Evolutionary conservation across 305 asterid genomes (phyloP).

Genomic region (Caryopteris hybrid): DNA sequence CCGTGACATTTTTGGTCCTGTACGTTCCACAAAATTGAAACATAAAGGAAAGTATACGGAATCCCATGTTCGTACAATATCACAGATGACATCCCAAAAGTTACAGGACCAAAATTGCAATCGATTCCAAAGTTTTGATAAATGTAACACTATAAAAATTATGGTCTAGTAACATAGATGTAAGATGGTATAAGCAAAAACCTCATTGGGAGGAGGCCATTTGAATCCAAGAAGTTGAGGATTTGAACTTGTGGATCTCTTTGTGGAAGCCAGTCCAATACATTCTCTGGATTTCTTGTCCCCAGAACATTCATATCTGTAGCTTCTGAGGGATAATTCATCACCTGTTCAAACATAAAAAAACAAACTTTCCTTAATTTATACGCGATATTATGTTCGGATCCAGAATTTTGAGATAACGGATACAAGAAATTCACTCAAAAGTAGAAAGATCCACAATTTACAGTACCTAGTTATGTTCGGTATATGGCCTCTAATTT

Average conservation of each 20-base stretch:
- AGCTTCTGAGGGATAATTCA: conserved; percentile 33
- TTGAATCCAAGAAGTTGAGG: conserved; percentile 66
- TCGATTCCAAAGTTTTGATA: too few relatives aligned
- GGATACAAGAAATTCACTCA: not conserved
- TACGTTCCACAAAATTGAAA: too few relatives aligned
- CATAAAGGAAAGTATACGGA: too few relatives aligned
- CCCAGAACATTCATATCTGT: conserved; percentile 35
- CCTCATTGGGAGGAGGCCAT: conserved; percentile 65
- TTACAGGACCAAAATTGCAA: too few relatives aligned
- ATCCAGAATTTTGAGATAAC: not conserved
- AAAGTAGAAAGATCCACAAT: not conserved
- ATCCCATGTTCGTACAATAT: too few relatives aligned
- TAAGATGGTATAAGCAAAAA: conserved; percentile 19
- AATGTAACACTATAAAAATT: too few relatives aligned
- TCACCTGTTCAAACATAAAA: conserved; percentile 33
- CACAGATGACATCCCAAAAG: too few relatives aligned
- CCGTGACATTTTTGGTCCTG: too few relatives aligned
- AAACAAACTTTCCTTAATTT: too few relatives aligned
- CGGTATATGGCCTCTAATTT: too few relatives aligned
- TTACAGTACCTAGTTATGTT: too few relatives aligned
- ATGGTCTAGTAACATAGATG: not conserved
- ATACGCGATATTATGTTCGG: not conserved
- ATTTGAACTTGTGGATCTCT: conserved; percentile 65
- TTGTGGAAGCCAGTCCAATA: conserved; percentile 71
- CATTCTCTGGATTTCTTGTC: conserved; percentile 30